Conservation (phyloP, 2,329 filamentous ascomycete genomes). For the Talaromyces verruculosus region DNA sequence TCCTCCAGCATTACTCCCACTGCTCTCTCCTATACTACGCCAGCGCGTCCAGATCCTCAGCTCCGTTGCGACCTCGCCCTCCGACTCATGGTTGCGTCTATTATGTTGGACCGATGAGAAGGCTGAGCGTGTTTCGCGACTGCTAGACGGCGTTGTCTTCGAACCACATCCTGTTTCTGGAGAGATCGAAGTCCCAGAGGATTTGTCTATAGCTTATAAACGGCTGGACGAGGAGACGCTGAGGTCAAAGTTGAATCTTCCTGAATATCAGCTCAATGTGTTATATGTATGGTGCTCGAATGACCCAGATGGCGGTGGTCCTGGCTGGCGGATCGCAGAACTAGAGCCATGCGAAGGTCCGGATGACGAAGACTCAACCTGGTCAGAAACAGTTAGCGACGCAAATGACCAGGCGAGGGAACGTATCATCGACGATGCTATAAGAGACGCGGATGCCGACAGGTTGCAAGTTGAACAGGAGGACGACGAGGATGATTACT, state of each 20-base stretch:
- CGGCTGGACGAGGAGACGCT: slow-evolving; percentile 63
- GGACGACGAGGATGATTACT: slow-evolving; percentile 62
- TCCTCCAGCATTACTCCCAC: slow-evolving; percentile 60
- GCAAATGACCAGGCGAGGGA: slow-evolving; percentile 51
- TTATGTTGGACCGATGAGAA: slow-evolving; percentile 59
- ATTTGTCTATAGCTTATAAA: slow-evolving; percentile 57
- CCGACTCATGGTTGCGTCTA: slow-evolving; percentile 58
- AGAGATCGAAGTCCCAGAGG: slow-evolving; percentile 62
- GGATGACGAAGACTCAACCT: slow-evolving; percentile 52
- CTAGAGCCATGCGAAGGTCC: slow-evolving; percentile 53
- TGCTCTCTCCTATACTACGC: slow-evolving; percentile 63
- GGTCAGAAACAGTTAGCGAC: slow-evolving; percentile 56
- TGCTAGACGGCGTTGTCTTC: slow-evolving; percentile 56
- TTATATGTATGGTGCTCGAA: slow-evolving; percentile 63
- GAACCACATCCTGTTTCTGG: slow-evolving; percentile 66
- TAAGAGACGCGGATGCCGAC: slow-evolving; percentile 31
- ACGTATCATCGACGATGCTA: slow-evolving; percentile 38
- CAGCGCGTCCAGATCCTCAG: slow-evolving; percentile 61
- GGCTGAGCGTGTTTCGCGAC: slow-evolving; percentile 54
- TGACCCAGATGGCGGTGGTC: slow-evolving; percentile 52
- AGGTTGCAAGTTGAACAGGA: slow-evolving; percentile 26
- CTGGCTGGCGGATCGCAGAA: slow-evolving; percentile 61
- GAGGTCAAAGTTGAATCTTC: slow-evolving; percentile 54
- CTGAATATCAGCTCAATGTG: slow-evolving; percentile 56
- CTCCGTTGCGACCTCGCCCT: slow-evolving; percentile 42